phyloP scores from a whole-genome alignment of 2,329 filamentous ascomycete genomes.

The Paecilomyces formosus region DNA sequence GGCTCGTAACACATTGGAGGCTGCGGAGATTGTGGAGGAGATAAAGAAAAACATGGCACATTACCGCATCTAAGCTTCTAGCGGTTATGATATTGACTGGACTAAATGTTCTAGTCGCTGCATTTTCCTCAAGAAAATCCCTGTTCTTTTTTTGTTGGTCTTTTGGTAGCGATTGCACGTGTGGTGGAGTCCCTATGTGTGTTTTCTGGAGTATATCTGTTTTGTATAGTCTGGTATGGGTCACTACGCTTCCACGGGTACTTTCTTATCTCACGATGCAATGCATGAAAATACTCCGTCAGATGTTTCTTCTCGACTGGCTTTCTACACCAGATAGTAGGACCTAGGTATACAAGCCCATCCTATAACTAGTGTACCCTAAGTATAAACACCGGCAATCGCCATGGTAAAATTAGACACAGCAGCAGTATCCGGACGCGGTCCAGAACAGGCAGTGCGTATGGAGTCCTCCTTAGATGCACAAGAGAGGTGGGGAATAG shows the following conservation, averaged over 20 bases:
- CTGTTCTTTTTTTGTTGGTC: neutral
- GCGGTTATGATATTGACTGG: neutral
- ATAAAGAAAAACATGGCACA: conserved; percentile 52
- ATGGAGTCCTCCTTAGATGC: too few relatives aligned
- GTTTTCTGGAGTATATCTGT: neutral
- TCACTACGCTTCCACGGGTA: neutral
- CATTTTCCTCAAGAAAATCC: neutral
- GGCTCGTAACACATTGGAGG: conserved; percentile 49
- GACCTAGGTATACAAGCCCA: too few relatives aligned
- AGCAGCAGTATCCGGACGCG: too few relatives aligned
- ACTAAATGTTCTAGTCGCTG: neutral
- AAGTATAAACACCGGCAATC: too few relatives aligned
- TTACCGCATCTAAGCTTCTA: conserved; percentile 29
- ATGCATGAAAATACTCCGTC: neutral
- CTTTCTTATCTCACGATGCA: neutral
- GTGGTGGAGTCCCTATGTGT: neutral
- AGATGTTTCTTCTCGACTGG: neutral
- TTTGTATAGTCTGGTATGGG: neutral
- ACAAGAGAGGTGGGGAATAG: too few relatives aligned
- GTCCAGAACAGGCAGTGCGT: too few relatives aligned
- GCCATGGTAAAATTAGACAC: too few relatives aligned
- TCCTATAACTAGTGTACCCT: too few relatives aligned
- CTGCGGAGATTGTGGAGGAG: conserved; percentile 55
- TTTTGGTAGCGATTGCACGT: neutral
- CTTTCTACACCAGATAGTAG: neutral